Percentiles rank a stretch among this genome's conserved stretches.
phyloP scores from a whole-genome alignment of 164 flowering plant genomes.

The Berberis thunbergii region DNA sequence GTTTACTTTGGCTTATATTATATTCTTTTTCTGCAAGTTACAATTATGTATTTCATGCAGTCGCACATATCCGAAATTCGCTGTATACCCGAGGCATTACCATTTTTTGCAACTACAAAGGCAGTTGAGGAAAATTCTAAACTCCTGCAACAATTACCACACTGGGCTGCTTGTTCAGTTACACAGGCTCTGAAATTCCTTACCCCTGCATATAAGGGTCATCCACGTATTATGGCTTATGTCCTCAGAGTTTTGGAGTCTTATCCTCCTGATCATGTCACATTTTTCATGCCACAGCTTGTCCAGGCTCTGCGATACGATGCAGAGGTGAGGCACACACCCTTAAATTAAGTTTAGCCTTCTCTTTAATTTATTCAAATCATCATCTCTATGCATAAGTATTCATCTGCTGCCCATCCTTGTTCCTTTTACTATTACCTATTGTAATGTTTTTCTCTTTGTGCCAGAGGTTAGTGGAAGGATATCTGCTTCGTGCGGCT shows the following conservation, averaged over 20 bases:
- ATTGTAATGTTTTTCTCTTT: background rate
- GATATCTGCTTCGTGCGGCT: constrained; percentile 95
- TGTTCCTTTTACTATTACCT: background rate
- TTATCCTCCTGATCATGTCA: constrained; percentile 91
- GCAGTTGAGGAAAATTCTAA: constrained; percentile 85
- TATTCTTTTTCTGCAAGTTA: too few species aligned
- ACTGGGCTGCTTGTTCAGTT: constrained; percentile 98
- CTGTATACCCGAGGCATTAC: constrained; percentile 80
- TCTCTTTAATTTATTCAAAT: too few species aligned
- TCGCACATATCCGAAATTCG: constrained; percentile 69
- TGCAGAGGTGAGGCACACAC: constrained; percentile 56
- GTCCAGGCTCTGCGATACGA: constrained; percentile 92
- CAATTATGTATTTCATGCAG: constrained; percentile 30
- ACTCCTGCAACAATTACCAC: constrained; percentile 87
- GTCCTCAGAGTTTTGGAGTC: constrained; percentile 92
- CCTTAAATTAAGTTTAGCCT: too few species aligned
- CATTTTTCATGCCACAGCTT: constrained; percentile 98
- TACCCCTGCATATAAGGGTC: constrained; percentile 90
- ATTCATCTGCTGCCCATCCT: background rate
- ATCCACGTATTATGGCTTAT: constrained; percentile 99
- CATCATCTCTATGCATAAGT: too few species aligned
- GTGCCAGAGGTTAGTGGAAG: constrained; percentile 81
- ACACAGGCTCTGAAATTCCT: constrained; percentile 95
- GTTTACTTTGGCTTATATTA: too few species aligned
- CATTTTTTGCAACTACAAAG: constrained; percentile 95